Evolutionary conservation across 108 stramenopile species (phyloP).

Genomic region (Seminavis robusta): DNA sequence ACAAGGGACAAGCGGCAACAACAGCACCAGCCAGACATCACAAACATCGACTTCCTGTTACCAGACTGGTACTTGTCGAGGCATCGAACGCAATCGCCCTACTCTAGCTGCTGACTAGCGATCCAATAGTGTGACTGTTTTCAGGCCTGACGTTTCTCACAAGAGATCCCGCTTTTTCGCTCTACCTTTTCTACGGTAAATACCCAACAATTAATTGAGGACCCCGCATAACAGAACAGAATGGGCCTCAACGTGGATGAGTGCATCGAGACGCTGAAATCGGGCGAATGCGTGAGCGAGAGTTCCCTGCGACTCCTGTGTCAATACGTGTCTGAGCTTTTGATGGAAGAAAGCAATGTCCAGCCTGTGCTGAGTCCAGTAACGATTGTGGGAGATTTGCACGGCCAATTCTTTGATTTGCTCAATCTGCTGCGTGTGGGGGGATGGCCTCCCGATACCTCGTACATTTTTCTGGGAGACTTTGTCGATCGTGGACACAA

Average conservation of each 20-base stretch:
- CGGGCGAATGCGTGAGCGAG: conserved; percentile 77
- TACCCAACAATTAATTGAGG: not conserved
- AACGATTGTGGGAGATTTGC: conserved; percentile 92
- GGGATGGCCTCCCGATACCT: conserved; percentile 72
- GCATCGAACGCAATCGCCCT: no score
- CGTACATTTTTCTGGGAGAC: conserved; percentile 91
- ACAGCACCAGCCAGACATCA: no score
- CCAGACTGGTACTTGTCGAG: no score
- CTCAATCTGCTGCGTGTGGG: conserved; percentile 69
- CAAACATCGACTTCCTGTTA: no score
- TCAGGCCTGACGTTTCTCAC: not conserved
- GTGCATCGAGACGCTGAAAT: conserved; percentile 73
- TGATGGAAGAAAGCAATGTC: conserved; percentile 86
- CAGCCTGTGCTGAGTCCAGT: conserved; percentile 80
- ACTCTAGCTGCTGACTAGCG: no score
- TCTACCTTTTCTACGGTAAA: not conserved
- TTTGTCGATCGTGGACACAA: conserved; percentile 96
- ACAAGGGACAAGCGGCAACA: no score
- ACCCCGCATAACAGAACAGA: not conserved
- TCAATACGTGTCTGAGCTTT: conserved; percentile 54
- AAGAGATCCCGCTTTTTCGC: not conserved
- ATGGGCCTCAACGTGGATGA: conserved; percentile 63
- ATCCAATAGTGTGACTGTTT: no score
- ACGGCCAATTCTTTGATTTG: conserved; percentile 95
- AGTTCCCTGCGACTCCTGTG: conserved; percentile 54